Percentiles rank a stretch among this genome's conserved stretches.
These are phyloP conservation scores for Boletales sp. DNA, from an alignment of 768 basidiomycete species.

Conservation along the genomic window DNA sequence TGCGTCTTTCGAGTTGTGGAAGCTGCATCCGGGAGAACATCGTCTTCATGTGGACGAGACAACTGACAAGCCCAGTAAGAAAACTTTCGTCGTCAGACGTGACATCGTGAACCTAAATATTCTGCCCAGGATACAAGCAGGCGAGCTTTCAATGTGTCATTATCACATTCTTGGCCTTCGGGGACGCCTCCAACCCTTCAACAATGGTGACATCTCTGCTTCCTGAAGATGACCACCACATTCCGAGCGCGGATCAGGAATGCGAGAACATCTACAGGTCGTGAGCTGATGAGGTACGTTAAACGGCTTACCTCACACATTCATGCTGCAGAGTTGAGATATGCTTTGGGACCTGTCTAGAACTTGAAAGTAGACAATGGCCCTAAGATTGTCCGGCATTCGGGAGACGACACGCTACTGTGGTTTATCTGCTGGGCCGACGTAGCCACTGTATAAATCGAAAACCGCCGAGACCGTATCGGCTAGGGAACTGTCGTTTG, in stretches of 20 bases:
- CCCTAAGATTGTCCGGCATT: conserved; percentile 29
- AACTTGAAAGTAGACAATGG: conserved; percentile 6
- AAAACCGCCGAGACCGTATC: conserved; percentile 16
- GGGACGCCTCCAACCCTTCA: conserved; percentile 47
- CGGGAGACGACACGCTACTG: conserved; percentile 30
- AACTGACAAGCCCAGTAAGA: conserved; percentile 32
- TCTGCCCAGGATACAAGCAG: conserved; percentile 44
- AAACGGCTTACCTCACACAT: not conserved
- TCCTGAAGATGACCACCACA: conserved; percentile 42
- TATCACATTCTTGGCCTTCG: conserved; percentile 35
- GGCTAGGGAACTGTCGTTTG: conserved; percentile 27
- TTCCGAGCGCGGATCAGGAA: conserved; percentile 46
- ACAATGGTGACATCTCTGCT: conserved; percentile 28
- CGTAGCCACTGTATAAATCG: conserved; percentile 10
- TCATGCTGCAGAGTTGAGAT: conserved; percentile 9
- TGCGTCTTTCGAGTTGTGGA: conserved; percentile 35
- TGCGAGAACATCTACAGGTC: conserved; percentile 31
- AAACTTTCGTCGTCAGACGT: conserved; percentile 26
- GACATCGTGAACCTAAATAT: too few species aligned
- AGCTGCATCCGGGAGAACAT: conserved; percentile 30
- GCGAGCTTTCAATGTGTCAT: conserved; percentile 40
- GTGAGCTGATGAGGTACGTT: not conserved
- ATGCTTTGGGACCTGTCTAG: conserved; percentile 7
- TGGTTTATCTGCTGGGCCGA: conserved; percentile 2
- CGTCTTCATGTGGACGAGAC: conserved; percentile 33